phyloP scores from a whole-genome alignment of 495 filamentous ascomycete species.

The Annulohypoxylon bovei region DNA sequence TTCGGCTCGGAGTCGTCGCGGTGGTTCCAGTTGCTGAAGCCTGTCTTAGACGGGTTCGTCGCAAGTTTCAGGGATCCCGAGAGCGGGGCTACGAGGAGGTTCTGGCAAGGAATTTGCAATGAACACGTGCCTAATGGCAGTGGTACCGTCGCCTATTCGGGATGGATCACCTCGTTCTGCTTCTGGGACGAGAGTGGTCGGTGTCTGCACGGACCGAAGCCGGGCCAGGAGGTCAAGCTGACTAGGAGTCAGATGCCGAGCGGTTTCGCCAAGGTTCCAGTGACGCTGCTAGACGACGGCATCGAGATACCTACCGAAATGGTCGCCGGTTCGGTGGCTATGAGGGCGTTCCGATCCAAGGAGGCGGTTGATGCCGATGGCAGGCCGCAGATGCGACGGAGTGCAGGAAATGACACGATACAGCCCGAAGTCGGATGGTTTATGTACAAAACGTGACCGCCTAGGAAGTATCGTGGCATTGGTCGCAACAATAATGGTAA shows the following conservation, averaged over 20 bases:
- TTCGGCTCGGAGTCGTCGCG: conserved; percentile 47
- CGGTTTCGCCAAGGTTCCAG: conserved; percentile 51
- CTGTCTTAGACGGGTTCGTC: conserved; percentile 49
- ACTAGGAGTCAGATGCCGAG: conserved; percentile 49
- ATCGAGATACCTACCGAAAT: conserved; percentile 48
- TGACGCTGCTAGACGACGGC: conserved; percentile 47
- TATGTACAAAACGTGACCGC: conserved; percentile 49
- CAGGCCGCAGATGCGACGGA: conserved; percentile 20
- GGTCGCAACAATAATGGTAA: conserved; percentile 34
- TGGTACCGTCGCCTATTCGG: conserved; percentile 49
- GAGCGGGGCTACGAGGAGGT: conserved; percentile 30
- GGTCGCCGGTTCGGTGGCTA: conserved; percentile 52
- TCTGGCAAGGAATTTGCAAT: conserved; percentile 52
- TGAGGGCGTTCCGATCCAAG: conserved; percentile 37
- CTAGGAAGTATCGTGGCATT: conserved; percentile 11
- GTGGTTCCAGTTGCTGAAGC: conserved; percentile 47
- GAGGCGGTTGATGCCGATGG: conserved; percentile 15
- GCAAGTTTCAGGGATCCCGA: conserved; percentile 49
- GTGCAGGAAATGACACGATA: conserved; percentile 47
- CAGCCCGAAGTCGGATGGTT: conserved; percentile 55
- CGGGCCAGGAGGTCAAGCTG: conserved; percentile 32
- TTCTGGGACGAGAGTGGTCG: conserved; percentile 54
- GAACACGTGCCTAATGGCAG: conserved; percentile 48
- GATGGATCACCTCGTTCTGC: conserved; percentile 57
- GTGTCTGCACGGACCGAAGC: conserved; percentile 44